Conservation (phyloP, 2,329 filamentous ascomycete species). For the Pseudocercospora pini-densiflorae region DNA sequence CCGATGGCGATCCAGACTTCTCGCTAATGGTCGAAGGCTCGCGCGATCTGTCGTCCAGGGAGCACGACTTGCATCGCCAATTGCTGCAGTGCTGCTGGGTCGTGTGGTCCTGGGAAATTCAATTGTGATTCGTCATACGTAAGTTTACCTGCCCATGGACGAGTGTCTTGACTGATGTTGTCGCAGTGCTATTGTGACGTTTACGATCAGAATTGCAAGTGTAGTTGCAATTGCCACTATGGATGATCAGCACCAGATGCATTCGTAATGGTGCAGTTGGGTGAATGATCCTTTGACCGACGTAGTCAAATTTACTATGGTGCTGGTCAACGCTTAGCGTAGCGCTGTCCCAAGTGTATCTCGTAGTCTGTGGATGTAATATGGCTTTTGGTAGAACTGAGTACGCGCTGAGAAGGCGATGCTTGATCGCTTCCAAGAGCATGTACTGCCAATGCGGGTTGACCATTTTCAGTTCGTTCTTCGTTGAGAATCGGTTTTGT, state of each 20-base stretch:
- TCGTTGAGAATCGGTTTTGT: neutral
- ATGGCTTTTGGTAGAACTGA: neutral
- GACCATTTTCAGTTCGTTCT: neutral
- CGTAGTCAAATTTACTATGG: neutral
- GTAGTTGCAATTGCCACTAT: neutral
- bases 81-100: neutral
- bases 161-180: neutral
- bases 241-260: neutral
- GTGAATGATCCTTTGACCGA: neutral
- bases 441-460: neutral
- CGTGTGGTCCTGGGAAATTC: neutral
- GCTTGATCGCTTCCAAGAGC: neutral
- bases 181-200: neutral
- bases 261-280: neutral
- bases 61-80: neutral
- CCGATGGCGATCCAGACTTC: no score
- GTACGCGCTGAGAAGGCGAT: neutral
- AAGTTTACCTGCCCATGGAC: neutral
- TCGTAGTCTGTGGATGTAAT: neutral
- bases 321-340: neutral
- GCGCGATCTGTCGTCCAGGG: neutral
- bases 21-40: neutral
- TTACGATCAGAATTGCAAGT: neutral
- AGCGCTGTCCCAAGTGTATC: neutral
- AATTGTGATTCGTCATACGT: neutral